Conservation (phyloP, 164 flowering plant species). For the Magnolia officinalis region DNA sequence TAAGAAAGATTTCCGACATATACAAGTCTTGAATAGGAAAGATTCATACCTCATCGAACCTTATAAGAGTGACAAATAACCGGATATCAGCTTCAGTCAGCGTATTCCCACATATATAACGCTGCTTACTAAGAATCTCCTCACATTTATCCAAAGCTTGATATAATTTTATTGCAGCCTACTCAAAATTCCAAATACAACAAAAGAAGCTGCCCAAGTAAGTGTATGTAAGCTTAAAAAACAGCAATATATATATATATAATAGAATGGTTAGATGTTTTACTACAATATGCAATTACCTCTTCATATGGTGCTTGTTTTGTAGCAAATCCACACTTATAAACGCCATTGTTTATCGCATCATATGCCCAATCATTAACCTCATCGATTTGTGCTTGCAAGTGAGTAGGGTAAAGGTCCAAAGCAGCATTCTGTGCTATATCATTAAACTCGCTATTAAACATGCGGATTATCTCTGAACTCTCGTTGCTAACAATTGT, state of each 20-base stretch:
- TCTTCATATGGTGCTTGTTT: slow-evolving; percentile 86
- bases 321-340: slow-evolving; percentile 86
- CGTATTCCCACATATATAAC: slow-evolving; percentile 70
- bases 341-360: slow-evolving; percentile 88
- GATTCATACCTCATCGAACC: slow-evolving; percentile 88
- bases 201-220: neutral
- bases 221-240: neutral
- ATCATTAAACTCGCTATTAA: slow-evolving; percentile 81
- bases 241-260: neutral
- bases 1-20: neutral
- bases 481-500: slow-evolving; percentile 94
- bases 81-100: slow-evolving; percentile 90
- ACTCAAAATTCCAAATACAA: neutral
- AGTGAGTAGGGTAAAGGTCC: slow-evolving; percentile 76
- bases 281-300: slow-evolving; percentile 34
- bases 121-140: slow-evolving; percentile 67
- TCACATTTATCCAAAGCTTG: slow-evolving; percentile 87
- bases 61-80: slow-evolving; percentile 82
- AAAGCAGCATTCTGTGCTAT: slow-evolving; percentile 69
- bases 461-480: slow-evolving; percentile 84
- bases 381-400: slow-evolving; percentile 62
- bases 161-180: slow-evolving; percentile 72
- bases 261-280: too few relatives aligned
- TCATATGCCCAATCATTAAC: slow-evolving; percentile 78
- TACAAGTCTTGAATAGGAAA: neutral